These are phyloP conservation scores for Linum tenue DNA, from an alignment of 345 rosid genomes.

Conservation along the genomic window DNA sequence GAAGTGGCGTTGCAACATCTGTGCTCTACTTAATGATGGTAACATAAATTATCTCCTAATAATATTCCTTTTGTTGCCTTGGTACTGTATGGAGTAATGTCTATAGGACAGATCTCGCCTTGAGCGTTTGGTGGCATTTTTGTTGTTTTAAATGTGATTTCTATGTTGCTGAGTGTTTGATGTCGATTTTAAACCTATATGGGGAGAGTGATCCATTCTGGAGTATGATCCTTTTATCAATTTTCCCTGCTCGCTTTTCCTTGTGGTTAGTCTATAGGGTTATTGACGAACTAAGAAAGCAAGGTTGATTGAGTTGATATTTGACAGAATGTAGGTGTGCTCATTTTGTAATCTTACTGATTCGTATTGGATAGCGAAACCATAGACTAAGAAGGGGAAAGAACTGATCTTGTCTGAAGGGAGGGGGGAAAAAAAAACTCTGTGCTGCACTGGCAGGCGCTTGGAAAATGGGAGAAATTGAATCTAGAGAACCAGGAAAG, in stretches of 20 bases:
- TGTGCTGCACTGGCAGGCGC: background rate
- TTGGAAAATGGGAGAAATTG: background rate
- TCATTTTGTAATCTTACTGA: no score
- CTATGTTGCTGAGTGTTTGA: background rate
- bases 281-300: background rate
- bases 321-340: background rate
- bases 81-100: background rate
- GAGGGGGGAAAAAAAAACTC: background rate
- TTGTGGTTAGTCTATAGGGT: background rate
- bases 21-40: conserved; percentile 92
- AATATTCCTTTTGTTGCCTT: conserved; percentile 1
- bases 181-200: background rate
- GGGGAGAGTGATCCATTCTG: background rate
- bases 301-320: background rate
- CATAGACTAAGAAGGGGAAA: no score
- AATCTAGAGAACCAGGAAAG: background rate
- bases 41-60: conserved; percentile 13
- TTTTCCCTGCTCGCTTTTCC: background rate
- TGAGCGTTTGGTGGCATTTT: background rate
- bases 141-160: background rate
- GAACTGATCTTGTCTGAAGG: background rate
- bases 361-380: no score
- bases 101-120: background rate
- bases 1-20: conserved; percentile 99
- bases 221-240: background rate